Base-by-base conservation (phyloP, 768 basidiomycete species). In the Russula olivacea region DNA sequence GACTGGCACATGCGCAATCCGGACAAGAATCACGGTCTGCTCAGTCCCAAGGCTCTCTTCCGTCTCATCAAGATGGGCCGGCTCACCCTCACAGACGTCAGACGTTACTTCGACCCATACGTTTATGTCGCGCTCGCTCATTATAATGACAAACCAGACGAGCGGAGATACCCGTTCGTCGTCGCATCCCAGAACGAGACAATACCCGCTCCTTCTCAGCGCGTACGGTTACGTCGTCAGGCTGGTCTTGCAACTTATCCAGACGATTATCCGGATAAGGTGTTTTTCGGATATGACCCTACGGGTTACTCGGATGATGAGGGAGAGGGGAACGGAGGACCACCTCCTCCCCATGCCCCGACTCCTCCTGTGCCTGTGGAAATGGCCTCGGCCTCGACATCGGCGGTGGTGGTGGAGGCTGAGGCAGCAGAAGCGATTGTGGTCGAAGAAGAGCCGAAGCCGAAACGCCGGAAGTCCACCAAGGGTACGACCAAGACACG, bases 1-100 rank as follows among this genome's bases (percentile, higher is more conserved):
- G 72, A 73, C 66, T 65, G 66, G 64, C 69, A 71, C 65, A 65
- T 74, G 52, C 72, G 71, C 23, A 61, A 67, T 9, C 45, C 61
- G 1, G 23, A 41, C 19, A 53, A 55, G 48, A 50, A 53, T 17
- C 41, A 28, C 32, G 67, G 64, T 38, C 47, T 56, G 6, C 60
- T 69, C 14, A 56, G 64, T 12, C 68, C 68, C 19, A 69, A 69
- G 65, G 28, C 59, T 12, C 68, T 75, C 38, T 68, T 68, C 41
- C 66, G 69, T 15, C 68, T 75, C 17, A 63, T 73, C 41, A 69
- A 70, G 38, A 36, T 66, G 38, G 70, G 70, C 14, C 72, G 70
- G 68, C 68, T 75, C 36, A 68, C 70, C 4, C 48, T 68, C 45
- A 34, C 68, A 43, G 72, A 75, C 53, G 71, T 70, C 19, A 52